phyloP scores from a whole-genome alignment of 2,329 filamentous ascomycete genomes.

The Sporothrix phasma region DNA sequence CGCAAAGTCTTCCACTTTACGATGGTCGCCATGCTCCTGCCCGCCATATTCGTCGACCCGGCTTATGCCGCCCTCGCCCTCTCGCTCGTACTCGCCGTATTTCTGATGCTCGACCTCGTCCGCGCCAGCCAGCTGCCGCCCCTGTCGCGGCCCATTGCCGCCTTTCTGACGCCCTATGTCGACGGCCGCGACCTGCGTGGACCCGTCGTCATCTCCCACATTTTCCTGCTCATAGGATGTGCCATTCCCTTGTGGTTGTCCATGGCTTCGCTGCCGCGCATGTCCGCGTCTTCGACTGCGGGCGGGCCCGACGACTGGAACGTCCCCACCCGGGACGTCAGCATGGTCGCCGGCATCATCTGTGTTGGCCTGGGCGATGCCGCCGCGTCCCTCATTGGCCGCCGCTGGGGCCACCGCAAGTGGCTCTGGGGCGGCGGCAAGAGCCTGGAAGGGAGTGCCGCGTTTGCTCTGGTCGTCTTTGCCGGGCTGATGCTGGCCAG shows the following conservation, averaged over 20 bases:
- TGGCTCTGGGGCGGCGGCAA: slow-evolving; percentile 98
- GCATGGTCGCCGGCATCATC: slow-evolving; percentile 85
- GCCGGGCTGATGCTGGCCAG: slow-evolving; percentile 60
- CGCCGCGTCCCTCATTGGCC: slow-evolving; percentile 79
- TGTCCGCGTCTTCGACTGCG: background rate
- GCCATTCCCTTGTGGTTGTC: slow-evolving; percentile 90
- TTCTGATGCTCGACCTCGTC: slow-evolving; percentile 80
- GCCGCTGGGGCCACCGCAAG: slow-evolving; percentile 75
- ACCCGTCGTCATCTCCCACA: slow-evolving; percentile 90
- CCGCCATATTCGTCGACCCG: slow-evolving; percentile 78
- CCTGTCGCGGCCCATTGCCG: slow-evolving; percentile 72
- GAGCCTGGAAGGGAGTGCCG: slow-evolving; percentile 76
- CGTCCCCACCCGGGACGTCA: slow-evolving; percentile 60
- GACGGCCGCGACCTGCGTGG: slow-evolving; percentile 88
- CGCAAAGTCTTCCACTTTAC: slow-evolving; percentile 97
- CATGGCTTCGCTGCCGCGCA: slow-evolving; percentile 57
- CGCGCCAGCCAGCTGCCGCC: slow-evolving; percentile 87
- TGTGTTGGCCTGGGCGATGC: slow-evolving; percentile 95
- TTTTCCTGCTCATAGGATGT: slow-evolving; percentile 90
- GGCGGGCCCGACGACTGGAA: slow-evolving; percentile 49
- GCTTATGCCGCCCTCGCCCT: slow-evolving; percentile 72
- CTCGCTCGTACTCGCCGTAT: slow-evolving; percentile 68
- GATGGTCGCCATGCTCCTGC: slow-evolving; percentile 94
- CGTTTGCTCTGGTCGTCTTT: slow-evolving; percentile 74
- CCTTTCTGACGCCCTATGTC: slow-evolving; percentile 85